Evolutionary conservation across 345 rosid species (phyloP).

Genomic region (Syzygium oleosum): DNA sequence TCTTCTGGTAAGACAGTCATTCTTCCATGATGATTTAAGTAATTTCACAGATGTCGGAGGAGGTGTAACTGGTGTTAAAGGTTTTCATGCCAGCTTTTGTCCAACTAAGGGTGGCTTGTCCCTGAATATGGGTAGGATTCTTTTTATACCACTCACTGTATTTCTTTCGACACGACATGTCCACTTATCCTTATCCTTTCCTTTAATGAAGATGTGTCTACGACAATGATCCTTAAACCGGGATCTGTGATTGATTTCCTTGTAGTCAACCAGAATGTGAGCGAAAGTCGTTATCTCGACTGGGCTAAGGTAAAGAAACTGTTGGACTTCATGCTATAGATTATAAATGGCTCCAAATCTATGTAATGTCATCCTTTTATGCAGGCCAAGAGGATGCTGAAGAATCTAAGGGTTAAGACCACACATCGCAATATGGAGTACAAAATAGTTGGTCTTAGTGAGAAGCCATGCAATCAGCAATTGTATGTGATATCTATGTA

Average conservation of each 20-base stretch:
- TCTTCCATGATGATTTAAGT: constrained; percentile 46
- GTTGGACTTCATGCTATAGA: background rate
- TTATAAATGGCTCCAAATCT: background rate
- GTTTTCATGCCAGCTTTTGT: constrained; percentile 86
- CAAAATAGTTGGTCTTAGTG: constrained; percentile 67
- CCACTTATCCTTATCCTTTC: background rate
- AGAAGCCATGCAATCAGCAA: constrained; percentile 72
- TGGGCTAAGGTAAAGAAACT: constrained; percentile 52
- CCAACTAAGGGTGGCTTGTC: constrained; percentile 79
- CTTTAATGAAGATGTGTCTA: constrained; percentile 50
- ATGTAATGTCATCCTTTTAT: background rate
- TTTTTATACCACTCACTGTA: background rate
- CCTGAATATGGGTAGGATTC: constrained; percentile 60
- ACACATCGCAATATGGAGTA: constrained; percentile 54
- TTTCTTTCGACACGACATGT: constrained; percentile 20
- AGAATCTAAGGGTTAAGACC: constrained; percentile 60
- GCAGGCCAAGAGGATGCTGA: constrained; percentile 74
- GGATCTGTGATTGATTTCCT: constrained; percentile 73
- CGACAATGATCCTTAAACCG: constrained; percentile 66
- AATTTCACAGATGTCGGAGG: constrained; percentile 53
- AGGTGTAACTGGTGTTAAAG: constrained; percentile 58
- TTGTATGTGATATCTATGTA: constrained; percentile 33
- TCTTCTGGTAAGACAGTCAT: constrained; percentile 80
- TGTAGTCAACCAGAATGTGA: constrained; percentile 49
- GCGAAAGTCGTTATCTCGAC: constrained; percentile 36